These are phyloP conservation scores for Clonostachys rosea DNA, from an alignment of 2,329 filamentous ascomycete species.

Conservation along the genomic window DNA sequence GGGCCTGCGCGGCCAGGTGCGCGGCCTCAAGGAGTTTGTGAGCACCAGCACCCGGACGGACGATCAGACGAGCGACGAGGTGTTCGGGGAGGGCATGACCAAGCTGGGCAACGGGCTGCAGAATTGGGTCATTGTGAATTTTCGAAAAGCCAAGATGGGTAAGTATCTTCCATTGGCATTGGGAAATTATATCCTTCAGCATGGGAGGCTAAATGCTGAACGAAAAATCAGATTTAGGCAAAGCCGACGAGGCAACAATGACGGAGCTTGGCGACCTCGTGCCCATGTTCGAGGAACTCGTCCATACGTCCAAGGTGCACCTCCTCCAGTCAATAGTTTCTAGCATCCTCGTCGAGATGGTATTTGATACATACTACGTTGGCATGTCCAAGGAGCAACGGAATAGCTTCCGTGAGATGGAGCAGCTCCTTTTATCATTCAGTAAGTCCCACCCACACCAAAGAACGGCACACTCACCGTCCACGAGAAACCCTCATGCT, in stretches of 20 bases:
- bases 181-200: background rate
- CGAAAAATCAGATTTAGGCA: conserved; percentile 27
- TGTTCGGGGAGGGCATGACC: conserved; percentile 57
- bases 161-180: conserved; percentile 11
- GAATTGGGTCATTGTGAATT: conserved; percentile 71
- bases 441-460: conserved; percentile 9
- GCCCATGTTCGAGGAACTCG: conserved; percentile 48
- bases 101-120: conserved; percentile 63
- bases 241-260: conserved; percentile 30
- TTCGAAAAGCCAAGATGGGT: conserved; percentile 57
- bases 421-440: conserved; percentile 36
- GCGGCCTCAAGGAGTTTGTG: conserved; percentile 68
- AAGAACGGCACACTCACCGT: background rate
- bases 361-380: conserved; percentile 61
- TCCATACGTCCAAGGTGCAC: conserved; percentile 47
- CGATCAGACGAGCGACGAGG: conserved; percentile 61
- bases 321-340: conserved; percentile 60
- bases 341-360: conserved; percentile 51
- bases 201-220: background rate
- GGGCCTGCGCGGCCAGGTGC: conserved; percentile 52
- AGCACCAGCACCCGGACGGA: conserved; percentile 60
- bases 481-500: no score
- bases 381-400: conserved; percentile 54
- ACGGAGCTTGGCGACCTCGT: conserved; percentile 42
- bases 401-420: conserved; percentile 40